Evolutionary conservation across 768 basidiomycete species (phyloP).

Genomic region (Mycena galopus): DNA sequence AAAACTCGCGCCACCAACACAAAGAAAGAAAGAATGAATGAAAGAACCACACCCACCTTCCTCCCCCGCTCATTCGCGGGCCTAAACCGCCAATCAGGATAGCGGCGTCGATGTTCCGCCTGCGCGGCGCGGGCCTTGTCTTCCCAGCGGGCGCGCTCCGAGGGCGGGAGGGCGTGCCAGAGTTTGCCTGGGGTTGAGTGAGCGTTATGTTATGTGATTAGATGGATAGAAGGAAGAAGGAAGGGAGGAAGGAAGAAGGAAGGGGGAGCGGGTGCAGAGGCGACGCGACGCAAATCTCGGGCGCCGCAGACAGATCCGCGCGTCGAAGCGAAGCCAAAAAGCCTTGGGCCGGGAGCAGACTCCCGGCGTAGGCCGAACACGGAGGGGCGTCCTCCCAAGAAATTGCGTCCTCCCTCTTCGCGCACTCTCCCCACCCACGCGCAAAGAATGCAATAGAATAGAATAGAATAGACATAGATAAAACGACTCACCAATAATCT

Average conservation of each 20-base stretch:
- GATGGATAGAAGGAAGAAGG: neutral
- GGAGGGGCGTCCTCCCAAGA: no score
- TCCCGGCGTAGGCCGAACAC: no score
- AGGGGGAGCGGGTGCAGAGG: neutral
- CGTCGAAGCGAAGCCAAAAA: no score
- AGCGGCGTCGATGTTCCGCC: slow-evolving; percentile 78
- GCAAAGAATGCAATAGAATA: no score
- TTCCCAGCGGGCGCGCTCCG: slow-evolving; percentile 83
- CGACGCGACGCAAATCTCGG: no score
- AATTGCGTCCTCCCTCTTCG: no score
- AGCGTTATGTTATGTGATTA: neutral
- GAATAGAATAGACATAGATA: neutral
- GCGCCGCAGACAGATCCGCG: no score
- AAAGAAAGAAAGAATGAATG: neutral
- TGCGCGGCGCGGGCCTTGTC: slow-evolving; percentile 78
- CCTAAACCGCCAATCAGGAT: slow-evolving; percentile 88
- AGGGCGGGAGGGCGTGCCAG: slow-evolving; percentile 78
- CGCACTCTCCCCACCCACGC: no score
- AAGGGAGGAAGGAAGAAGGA: neutral
- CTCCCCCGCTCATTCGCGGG: slow-evolving; percentile 56
- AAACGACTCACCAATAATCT: slow-evolving; percentile 75
- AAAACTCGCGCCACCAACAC: neutral
- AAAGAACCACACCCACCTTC: slow-evolving; percentile 20
- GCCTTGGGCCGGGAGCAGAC: no score
- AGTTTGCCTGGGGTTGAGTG: slow-evolving; percentile 63